A percentile compares a stretch with the other conserved stretches of the same genome.
phyloP scores from a whole-genome alignment of 2,329 filamentous ascomycete species.

The Sporothrix globosa region DNA sequence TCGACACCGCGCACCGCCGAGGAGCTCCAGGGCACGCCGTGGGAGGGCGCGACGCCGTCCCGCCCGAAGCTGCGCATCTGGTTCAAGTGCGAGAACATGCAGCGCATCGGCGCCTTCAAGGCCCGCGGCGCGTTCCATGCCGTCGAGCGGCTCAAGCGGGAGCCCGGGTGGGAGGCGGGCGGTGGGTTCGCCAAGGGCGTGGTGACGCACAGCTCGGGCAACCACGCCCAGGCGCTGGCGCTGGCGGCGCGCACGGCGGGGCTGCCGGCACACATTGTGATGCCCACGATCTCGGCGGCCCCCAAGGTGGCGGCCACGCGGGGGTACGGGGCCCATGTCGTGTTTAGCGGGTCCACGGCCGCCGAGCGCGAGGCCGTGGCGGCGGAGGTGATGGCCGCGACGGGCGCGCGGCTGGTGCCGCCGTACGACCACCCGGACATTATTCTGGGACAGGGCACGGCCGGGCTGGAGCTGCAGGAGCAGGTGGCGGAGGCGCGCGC shows the following conservation, averaged over 20 bases:
- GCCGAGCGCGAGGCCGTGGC: slow-evolving; percentile 80
- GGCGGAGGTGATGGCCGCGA: slow-evolving; percentile 67
- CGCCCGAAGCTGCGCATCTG: slow-evolving; percentile 72
- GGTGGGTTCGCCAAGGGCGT: slow-evolving; percentile 69
- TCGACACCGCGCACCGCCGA: slow-evolving; percentile 53
- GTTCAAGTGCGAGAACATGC: slow-evolving; percentile 96
- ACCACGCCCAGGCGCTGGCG: slow-evolving; percentile 90
- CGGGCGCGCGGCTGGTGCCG: slow-evolving; percentile 77
- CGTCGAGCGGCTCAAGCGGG: slow-evolving; percentile 66
- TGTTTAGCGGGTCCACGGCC: slow-evolving; percentile 81
- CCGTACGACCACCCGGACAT: slow-evolving; percentile 94
- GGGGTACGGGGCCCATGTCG: slow-evolving; percentile 74
- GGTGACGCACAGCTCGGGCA: slow-evolving; percentile 88
- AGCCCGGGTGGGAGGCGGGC: slow-evolving; percentile 63
- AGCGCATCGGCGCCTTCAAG: slow-evolving; percentile 92
- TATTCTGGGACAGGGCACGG: slow-evolving; percentile 89
- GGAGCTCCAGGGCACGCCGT: slow-evolving; percentile 26
- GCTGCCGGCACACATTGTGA: slow-evolving; percentile 85
- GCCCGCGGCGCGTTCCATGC: slow-evolving; percentile 89
- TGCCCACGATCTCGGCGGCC: slow-evolving; percentile 84
- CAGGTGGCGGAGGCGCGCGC: slow-evolving; percentile 59
- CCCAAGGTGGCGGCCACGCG: slow-evolving; percentile 83
- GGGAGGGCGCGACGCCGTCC: slow-evolving; percentile 49
- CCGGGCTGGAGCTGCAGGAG: slow-evolving; percentile 77
- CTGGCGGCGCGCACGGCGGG: slow-evolving; percentile 75